phyloP scores from a whole-genome alignment of 1,139 yeast species.

The Oligophagozyma castellii region DNA sequence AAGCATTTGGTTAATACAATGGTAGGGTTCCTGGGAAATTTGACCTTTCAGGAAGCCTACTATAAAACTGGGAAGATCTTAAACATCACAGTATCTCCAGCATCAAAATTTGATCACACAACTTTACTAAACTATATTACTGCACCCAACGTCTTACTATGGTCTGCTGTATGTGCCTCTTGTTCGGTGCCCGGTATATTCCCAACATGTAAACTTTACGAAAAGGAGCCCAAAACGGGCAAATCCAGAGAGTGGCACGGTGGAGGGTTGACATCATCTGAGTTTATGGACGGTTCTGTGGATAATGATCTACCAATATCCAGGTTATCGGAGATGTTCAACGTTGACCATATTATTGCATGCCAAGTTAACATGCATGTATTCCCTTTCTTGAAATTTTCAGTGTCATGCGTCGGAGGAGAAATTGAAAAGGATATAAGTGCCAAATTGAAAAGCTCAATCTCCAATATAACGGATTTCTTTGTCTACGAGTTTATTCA shows the following conservation, averaged over 20 bases:
- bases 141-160: constrained; percentile 84
- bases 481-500: constrained; percentile 65
- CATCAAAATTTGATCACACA: constrained; percentile 70
- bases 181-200: constrained; percentile 90
- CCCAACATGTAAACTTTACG: constrained; percentile 73
- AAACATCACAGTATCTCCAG: constrained; percentile 84
- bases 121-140: constrained; percentile 77
- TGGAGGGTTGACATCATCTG: constrained; percentile 41
- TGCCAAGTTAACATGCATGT: constrained; percentile 96
- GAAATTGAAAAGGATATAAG: constrained; percentile 49
- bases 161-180: constrained; percentile 97
- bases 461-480: constrained; percentile 48
- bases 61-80: constrained; percentile 73
- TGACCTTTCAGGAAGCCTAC: constrained; percentile 91
- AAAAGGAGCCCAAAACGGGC: constrained; percentile 64
- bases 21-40: constrained; percentile 68
- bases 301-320: constrained; percentile 87
- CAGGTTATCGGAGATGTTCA: constrained; percentile 85
- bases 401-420: constrained; percentile 56
- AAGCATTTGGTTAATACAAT: constrained; percentile 58
- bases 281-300: constrained; percentile 91
- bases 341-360: constrained; percentile 92
- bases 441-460: constrained; percentile 38
- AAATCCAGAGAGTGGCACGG: constrained; percentile 55
- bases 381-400: constrained; percentile 64